A percentile compares a stretch with the other conserved stretches of the same genome.
phyloP scores from a whole-genome alignment of 345 rosid species.

The Streptanthus diversifolius region DNA sequence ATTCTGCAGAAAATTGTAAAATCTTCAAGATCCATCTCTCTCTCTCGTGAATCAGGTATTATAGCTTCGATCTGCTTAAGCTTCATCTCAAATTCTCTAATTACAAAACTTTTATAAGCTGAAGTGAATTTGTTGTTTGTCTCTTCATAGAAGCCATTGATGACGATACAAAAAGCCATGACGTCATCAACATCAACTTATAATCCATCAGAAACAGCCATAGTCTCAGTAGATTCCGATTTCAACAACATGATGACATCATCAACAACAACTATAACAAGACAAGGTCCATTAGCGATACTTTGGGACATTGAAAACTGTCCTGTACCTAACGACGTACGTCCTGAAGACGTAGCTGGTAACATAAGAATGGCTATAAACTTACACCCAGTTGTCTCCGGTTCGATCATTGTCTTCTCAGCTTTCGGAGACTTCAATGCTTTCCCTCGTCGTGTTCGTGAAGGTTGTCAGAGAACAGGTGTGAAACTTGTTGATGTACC shows the following conservation, averaged over 20 bases:
- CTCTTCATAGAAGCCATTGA: not conserved
- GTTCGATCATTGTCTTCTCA: slow-evolving; percentile 71
- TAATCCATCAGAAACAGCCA: slow-evolving; percentile 20
- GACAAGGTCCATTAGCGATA: slow-evolving; percentile 72
- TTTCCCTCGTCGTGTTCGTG: slow-evolving; percentile 88
- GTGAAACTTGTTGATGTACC: slow-evolving; percentile 94
- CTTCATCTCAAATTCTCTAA: not conserved
- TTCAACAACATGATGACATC: slow-evolving; percentile 33
- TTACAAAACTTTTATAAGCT: too few species aligned
- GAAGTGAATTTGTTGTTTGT: not conserved
- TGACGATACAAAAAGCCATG: slow-evolving; percentile 15
- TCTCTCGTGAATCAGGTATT: not conserved
- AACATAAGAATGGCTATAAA: slow-evolving; percentile 89
- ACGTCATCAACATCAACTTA: not conserved
- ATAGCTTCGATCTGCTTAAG: not conserved
- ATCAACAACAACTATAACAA: not conserved
- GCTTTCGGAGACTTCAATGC: slow-evolving; percentile 97
- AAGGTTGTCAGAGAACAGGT: slow-evolving; percentile 98
- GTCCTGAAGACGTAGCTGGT: slow-evolving; percentile 88
- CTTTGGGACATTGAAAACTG: slow-evolving; percentile 98
- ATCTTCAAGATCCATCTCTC: not conserved
- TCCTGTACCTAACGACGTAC: slow-evolving; percentile 84
- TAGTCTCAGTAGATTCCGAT: slow-evolving; percentile 34
- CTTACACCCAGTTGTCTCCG: slow-evolving; percentile 78
- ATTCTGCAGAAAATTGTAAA: not conserved